phyloP scores from a whole-genome alignment of 768 basidiomycete species.

The Mycena amicta region DNA sequence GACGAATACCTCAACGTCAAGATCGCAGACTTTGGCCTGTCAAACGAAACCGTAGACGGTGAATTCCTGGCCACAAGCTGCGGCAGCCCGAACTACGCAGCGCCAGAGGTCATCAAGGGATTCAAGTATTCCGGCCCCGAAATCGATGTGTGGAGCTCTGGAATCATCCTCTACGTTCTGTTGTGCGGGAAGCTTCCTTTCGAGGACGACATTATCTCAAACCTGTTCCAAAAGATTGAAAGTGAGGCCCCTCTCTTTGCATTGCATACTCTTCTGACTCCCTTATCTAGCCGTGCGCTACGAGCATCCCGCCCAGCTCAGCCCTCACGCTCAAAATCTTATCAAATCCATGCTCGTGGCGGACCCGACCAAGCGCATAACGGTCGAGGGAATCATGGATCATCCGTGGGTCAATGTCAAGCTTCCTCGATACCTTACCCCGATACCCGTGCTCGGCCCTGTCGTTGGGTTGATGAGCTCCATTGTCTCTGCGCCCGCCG shows the following conservation, averaged over 20 bases:
- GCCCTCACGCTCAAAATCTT: slow-evolving; percentile 74
- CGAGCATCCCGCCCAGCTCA: slow-evolving; percentile 81
- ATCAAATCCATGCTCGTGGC: slow-evolving; percentile 90
- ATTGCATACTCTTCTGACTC: slow-evolving; percentile 7
- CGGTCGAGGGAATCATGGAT: slow-evolving; percentile 85
- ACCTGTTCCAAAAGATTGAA: slow-evolving; percentile 92
- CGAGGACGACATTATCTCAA: slow-evolving; percentile 94
- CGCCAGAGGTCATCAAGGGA: slow-evolving; percentile 96
- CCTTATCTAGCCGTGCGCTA: slow-evolving; percentile 75
- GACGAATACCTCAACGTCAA: slow-evolving; percentile 90
- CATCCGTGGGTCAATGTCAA: slow-evolving; percentile 90
- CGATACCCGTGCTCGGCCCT: slow-evolving; percentile 78
- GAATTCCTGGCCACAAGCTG: slow-evolving; percentile 97
- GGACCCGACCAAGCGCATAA: slow-evolving; percentile 94
- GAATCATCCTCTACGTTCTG: slow-evolving; percentile 99
- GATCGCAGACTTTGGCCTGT: slow-evolving; percentile 98
- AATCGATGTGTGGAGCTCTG: slow-evolving; percentile 98
- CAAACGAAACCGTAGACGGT: slow-evolving; percentile 94
- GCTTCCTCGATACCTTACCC: slow-evolving; percentile 83
- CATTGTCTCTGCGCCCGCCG: slow-evolving; percentile 68
- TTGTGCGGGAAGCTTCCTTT: slow-evolving; percentile 94
- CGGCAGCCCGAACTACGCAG: slow-evolving; percentile 98
- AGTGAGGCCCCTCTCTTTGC: slow-evolving; percentile 48
- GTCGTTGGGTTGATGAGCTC: slow-evolving; percentile 74
- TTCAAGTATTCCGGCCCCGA: slow-evolving; percentile 96